These are phyloP conservation scores for Geoglossum glabrum DNA, from an alignment of 495 filamentous ascomycete species.

Conservation along the genomic window DNA sequence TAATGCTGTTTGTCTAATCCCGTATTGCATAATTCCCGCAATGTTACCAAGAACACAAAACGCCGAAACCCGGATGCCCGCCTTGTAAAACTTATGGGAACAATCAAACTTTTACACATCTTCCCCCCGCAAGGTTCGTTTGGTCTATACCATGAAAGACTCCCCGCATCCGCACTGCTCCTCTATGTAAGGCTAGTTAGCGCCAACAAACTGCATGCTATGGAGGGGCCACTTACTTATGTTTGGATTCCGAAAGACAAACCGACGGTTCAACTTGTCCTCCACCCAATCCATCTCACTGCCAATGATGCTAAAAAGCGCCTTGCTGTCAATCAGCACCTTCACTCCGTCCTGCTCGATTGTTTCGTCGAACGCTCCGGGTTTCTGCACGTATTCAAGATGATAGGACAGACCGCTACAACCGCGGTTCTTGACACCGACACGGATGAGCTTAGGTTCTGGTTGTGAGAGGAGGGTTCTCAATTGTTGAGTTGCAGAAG, in stretches of 20 bases:
- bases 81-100: background rate
- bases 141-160: constrained; percentile 72
- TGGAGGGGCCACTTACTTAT: constrained; percentile 52
- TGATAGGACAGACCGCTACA: constrained; percentile 93
- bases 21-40: background rate
- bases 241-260: constrained; percentile 93
- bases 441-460: constrained; percentile 74
- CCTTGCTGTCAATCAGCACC: constrained; percentile 91
- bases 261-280: constrained; percentile 73
- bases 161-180: constrained; percentile 94
- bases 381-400: constrained; percentile 84
- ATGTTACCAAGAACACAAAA: background rate
- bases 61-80: background rate
- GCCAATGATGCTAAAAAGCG: constrained; percentile 90
- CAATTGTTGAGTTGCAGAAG: constrained; percentile 56
- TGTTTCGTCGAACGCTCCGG: constrained; percentile 69
- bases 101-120: no score
- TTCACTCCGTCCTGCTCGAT: constrained; percentile 93
- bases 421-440: constrained; percentile 87
- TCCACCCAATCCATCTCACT: constrained; percentile 99
- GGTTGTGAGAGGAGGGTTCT: constrained; percentile 56
- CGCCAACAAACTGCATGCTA: background rate
- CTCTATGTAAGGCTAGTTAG: constrained; percentile 33
- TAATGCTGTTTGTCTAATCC: background rate
- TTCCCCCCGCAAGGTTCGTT: background rate